Percentiles rank a stretch among this genome's conserved stretches.
These are phyloP conservation scores for Leccinum olivaceopallidum DNA, from an alignment of 768 basidiomycete species.

Conservation along the genomic window DNA sequence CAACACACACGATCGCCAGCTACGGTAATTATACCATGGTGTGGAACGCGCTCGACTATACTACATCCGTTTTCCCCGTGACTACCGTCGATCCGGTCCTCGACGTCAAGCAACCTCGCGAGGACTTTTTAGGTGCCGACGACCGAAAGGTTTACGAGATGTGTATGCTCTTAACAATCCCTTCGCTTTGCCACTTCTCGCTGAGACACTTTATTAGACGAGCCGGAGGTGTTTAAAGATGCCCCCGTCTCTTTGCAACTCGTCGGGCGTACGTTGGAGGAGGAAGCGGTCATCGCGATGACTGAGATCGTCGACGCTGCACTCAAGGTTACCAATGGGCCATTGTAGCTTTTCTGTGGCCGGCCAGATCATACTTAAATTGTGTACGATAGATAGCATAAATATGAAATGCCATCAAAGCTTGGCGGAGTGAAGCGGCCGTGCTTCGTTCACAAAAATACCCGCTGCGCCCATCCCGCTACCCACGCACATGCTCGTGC, in stretches of 20 bases:
- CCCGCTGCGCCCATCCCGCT: no score
- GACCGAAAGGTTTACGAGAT: slow-evolving; percentile 53
- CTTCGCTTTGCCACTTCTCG: background rate
- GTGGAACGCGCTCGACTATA: slow-evolving; percentile 71
- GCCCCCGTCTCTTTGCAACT: slow-evolving; percentile 69
- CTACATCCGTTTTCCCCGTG: slow-evolving; percentile 63
- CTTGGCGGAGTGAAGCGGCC: slow-evolving; percentile 13
- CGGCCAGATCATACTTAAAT: background rate
- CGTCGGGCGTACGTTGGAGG: slow-evolving; percentile 68
- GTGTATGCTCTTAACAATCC: slow-evolving; percentile 43
- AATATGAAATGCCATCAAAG: slow-evolving; percentile 19
- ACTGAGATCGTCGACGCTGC: slow-evolving; percentile 63
- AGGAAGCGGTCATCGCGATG: slow-evolving; percentile 73
- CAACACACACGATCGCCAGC: slow-evolving; percentile 31
- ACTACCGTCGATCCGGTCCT: slow-evolving; percentile 53
- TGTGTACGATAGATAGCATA: slow-evolving; percentile 1
- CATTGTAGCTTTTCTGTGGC: background rate
- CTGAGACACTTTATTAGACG: slow-evolving; percentile 41
- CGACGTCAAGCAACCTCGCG: slow-evolving; percentile 47
- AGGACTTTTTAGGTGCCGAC: slow-evolving; percentile 44
- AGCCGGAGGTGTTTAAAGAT: slow-evolving; percentile 54
- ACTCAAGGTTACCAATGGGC: slow-evolving; percentile 32
- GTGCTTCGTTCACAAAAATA: no score
- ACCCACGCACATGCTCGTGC: no score
- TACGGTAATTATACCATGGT: slow-evolving; percentile 55